Percentiles rank a stretch among this genome's conserved stretches.
These are phyloP conservation scores for Lactarius deliciosus DNA, from an alignment of 768 basidiomycete species.

Conservation along the genomic window DNA sequence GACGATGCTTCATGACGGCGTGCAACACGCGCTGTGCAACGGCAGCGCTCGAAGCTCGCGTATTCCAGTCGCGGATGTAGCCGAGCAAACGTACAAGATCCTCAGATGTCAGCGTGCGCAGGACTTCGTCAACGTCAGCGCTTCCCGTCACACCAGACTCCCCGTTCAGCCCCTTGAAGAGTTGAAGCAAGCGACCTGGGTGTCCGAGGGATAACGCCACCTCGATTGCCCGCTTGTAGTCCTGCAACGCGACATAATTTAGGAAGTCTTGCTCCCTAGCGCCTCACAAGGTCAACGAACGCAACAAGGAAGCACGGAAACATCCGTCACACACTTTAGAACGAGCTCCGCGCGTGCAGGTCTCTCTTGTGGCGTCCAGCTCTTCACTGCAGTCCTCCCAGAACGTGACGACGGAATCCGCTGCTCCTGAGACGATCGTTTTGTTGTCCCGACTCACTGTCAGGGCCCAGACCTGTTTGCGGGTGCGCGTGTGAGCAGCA, in stretches of 20 bases:
- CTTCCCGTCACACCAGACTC: slow-evolving; percentile 59
- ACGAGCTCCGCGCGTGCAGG: slow-evolving; percentile 69
- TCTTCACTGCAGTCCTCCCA: slow-evolving; percentile 96
- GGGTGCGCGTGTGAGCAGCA: slow-evolving; percentile 9
- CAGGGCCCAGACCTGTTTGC: slow-evolving; percentile 90
- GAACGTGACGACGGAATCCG: slow-evolving; percentile 93
- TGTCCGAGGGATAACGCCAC: slow-evolving; percentile 93
- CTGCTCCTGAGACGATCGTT: slow-evolving; percentile 89
- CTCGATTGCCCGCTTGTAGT: slow-evolving; percentile 88
- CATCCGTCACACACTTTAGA: slow-evolving; percentile 60
- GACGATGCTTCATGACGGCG: slow-evolving; percentile 73
- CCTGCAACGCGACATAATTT: slow-evolving; percentile 84
- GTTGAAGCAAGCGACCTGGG: slow-evolving; percentile 77
- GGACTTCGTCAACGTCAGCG: slow-evolving; percentile 73
- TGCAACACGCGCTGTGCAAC: slow-evolving; percentile 85
- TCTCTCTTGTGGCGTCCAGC: slow-evolving; percentile 71
- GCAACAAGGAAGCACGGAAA: background rate
- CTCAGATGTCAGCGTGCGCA: slow-evolving; percentile 64
- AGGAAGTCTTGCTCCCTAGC: slow-evolving; percentile 93
- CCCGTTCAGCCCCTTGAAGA: slow-evolving; percentile 65
- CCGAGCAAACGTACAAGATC: slow-evolving; percentile 81
- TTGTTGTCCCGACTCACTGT: slow-evolving; percentile 78
- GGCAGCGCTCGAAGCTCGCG: slow-evolving; percentile 81
- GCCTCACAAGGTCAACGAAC: background rate
- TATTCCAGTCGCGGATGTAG: slow-evolving; percentile 91